These are phyloP conservation scores for Lepidium didymum DNA, from an alignment of 345 rosid genomes.

Conservation along the genomic window DNA sequence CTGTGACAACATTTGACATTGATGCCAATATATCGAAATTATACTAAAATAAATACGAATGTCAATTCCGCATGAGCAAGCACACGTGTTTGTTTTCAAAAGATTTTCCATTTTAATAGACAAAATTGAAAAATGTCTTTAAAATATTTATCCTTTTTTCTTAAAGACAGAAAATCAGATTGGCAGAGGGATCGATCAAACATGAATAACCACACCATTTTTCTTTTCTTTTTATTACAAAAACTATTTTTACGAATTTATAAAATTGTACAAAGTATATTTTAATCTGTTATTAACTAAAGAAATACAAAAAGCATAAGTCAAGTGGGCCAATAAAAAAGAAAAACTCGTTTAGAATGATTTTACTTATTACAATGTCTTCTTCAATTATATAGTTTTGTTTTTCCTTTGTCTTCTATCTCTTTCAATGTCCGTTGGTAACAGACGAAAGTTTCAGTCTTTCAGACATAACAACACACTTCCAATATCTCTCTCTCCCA, in stretches of 20 bases:
- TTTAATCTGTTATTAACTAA: too few relatives aligned
- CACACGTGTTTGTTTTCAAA: not conserved
- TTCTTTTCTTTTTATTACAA: not conserved
- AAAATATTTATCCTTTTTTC: not conserved
- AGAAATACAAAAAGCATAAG: too few relatives aligned
- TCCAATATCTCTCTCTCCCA: not conserved
- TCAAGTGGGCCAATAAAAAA: too few relatives aligned
- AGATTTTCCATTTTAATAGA: not conserved
- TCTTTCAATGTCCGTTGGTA: slow-evolving; percentile 51
- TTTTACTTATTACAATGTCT: too few relatives aligned
- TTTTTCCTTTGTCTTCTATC: slow-evolving; percentile 16
- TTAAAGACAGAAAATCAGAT: not conserved
- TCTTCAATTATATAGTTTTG: slow-evolving; percentile 11
- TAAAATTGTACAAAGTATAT: too few relatives aligned
- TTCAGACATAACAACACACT: slow-evolving; percentile 4
- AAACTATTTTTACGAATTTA: too few relatives aligned
- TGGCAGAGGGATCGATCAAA: not conserved
- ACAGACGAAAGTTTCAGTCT: slow-evolving; percentile 38
- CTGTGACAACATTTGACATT: too few relatives aligned
- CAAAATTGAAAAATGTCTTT: not conserved
- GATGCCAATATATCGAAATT: not conserved
- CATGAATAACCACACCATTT: not conserved
- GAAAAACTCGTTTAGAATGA: too few relatives aligned
- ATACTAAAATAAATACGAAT: not conserved
- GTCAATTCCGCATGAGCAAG: not conserved